Conservation (phyloP, 805 yeast genomes). For the Kluyveromyces siamensis region DNA sequence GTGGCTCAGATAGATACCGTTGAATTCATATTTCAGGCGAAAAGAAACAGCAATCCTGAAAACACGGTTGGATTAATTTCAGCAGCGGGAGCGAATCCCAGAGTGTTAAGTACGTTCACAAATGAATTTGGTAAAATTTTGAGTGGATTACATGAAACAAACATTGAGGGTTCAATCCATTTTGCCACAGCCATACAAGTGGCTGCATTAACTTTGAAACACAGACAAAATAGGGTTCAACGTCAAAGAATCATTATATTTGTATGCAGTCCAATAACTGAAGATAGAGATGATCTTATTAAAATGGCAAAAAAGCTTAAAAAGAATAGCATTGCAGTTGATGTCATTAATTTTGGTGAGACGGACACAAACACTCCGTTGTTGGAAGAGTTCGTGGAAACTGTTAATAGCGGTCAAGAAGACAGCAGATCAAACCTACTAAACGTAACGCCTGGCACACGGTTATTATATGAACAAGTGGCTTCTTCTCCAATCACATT, state of each 20-base stretch:
- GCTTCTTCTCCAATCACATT: slow-evolving; percentile 69
- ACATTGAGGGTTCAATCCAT: slow-evolving; percentile 59
- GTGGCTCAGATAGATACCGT: slow-evolving; percentile 91
- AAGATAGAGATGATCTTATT: slow-evolving; percentile 64
- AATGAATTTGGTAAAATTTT: slow-evolving; percentile 79
- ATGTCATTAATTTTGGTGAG: slow-evolving; percentile 88
- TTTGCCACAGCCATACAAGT: slow-evolving; percentile 83
- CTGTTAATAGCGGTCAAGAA: slow-evolving; percentile 52
- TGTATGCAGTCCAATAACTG: slow-evolving; percentile 72
- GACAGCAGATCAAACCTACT: slow-evolving; percentile 68
- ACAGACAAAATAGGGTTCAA: slow-evolving; percentile 90
- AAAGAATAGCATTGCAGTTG: slow-evolving; percentile 86
- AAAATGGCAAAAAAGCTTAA: slow-evolving; percentile 86
- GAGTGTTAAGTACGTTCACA: slow-evolving; percentile 82
- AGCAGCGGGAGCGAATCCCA: slow-evolving; percentile 78
- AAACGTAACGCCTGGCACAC: slow-evolving; percentile 82
- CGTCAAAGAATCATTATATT: slow-evolving; percentile 84
- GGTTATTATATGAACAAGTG: slow-evolving; percentile 71
- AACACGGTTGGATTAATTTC: slow-evolving; percentile 87
- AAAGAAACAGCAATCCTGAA: slow-evolving; percentile 85
- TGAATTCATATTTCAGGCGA: slow-evolving; percentile 75
- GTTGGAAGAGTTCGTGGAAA: slow-evolving; percentile 67
- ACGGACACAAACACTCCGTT: slow-evolving; percentile 66
- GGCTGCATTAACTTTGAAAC: slow-evolving; percentile 87
- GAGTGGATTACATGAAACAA: slow-evolving; percentile 73